These are phyloP conservation scores for Colletotrichum camelliae DNA, from an alignment of 2,329 filamentous ascomycete species.

Conservation along the genomic window DNA sequence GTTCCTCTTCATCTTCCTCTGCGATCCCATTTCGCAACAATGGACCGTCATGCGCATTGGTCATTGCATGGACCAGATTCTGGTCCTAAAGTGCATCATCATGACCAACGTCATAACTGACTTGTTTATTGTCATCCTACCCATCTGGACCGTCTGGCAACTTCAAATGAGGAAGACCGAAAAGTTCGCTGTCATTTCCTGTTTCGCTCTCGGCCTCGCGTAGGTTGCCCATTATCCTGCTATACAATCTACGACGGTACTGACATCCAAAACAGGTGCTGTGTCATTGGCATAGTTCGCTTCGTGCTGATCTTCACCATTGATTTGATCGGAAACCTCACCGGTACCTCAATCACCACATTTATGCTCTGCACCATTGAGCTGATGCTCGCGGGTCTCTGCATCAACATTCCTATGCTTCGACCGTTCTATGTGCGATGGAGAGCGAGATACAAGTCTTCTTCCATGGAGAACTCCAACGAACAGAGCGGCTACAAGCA, in stretches of 20 bases:
- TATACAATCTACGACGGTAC: neutral
- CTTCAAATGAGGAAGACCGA: constrained; percentile 31
- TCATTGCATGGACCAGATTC: constrained; percentile 25
- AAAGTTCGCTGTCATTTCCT: constrained; percentile 29
- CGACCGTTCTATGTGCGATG: constrained; percentile 38
- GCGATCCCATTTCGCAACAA: constrained; percentile 25
- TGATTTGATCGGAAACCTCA: constrained; percentile 39
- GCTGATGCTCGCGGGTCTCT: constrained; percentile 44
- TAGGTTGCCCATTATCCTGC: neutral
- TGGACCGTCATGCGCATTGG: constrained; percentile 26
- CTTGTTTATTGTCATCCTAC: constrained; percentile 38
- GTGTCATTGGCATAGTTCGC: constrained; percentile 42
- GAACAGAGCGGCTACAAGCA: constrained; percentile 6
- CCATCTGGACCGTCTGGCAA: constrained; percentile 37
- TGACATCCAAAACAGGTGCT: constrained; percentile 30
- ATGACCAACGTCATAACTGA: constrained; percentile 39
- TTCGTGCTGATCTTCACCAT: constrained; percentile 41
- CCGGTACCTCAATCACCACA: constrained; percentile 43
- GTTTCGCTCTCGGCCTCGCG: constrained; percentile 27
- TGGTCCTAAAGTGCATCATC: constrained; percentile 26
- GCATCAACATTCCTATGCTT: constrained; percentile 47
- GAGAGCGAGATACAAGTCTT: constrained; percentile 35
- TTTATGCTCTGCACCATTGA: constrained; percentile 45
- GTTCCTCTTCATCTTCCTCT: constrained; percentile 27
- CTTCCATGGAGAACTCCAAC: constrained; percentile 30